Conservation (phyloP, 805 yeast species). For the Saccharomycopsis guyanensis region DNA sequence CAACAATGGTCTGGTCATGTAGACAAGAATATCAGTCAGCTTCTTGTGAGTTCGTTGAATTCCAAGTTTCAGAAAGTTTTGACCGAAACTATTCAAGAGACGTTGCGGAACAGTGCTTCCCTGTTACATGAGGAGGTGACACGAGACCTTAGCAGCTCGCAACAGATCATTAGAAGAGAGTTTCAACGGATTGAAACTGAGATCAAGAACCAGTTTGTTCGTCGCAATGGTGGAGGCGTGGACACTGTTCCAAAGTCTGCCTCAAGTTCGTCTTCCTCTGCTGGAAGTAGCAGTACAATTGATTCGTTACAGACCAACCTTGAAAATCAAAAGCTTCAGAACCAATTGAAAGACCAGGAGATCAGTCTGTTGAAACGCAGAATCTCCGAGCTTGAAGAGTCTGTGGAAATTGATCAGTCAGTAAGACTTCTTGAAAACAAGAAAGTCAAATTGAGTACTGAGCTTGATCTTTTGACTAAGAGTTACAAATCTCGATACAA, state of each 20-base stretch:
- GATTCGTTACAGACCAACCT: constrained; percentile 2
- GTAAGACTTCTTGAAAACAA: background rate
- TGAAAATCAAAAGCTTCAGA: constrained; percentile 4
- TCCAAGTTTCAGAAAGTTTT: constrained; percentile 15
- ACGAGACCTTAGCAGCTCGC: background rate
- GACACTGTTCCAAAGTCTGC: no score
- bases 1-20: constrained; percentile 15
- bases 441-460: constrained; percentile 3
- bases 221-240: background rate
- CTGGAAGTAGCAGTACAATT: no score
- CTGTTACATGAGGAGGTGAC: constrained; percentile 5
- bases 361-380: constrained; percentile 4
- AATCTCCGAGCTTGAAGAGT: background rate
- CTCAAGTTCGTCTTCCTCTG: background rate
- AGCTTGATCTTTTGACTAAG: constrained; percentile 7
- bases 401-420: background rate
- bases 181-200: constrained; percentile 2
- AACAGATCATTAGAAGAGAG: constrained; percentile 6
- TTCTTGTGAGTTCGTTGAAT: constrained; percentile 13
- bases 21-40: constrained; percentile 19
- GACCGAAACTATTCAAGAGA: constrained; percentile 13
- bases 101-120: constrained; percentile 1
- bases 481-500: constrained; percentile 7
- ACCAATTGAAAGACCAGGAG: constrained; percentile 3
- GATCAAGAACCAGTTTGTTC: background rate